phyloP scores from a whole-genome alignment of 1,139 yeast genomes.

The Lodderomyces jiufengensis region DNA sequence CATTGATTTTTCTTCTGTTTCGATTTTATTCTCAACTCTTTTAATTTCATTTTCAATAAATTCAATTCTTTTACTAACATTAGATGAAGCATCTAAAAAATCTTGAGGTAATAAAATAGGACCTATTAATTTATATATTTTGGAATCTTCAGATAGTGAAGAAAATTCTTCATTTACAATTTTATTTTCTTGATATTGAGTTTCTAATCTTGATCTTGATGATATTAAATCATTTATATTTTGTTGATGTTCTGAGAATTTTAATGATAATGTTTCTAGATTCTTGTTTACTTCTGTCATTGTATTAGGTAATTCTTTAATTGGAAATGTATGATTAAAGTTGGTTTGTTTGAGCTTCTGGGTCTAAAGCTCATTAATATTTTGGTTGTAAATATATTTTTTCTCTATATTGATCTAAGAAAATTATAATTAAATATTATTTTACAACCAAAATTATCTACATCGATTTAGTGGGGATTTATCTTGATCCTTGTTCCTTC shows the following conservation, averaged over 20 bases:
- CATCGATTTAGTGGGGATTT: no score
- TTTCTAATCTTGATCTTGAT: constrained; percentile 68
- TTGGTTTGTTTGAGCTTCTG: no score
- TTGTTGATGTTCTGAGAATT: constrained; percentile 35
- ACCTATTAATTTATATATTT: constrained; percentile 85
- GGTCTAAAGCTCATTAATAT: no score
- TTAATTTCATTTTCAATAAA: constrained; percentile 76
- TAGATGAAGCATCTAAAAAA: constrained; percentile 69
- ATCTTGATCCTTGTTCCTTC: no score
- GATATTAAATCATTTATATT: constrained; percentile 45
- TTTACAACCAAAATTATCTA: no score
- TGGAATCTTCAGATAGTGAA: constrained; percentile 54
- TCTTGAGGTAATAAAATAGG: constrained; percentile 92
- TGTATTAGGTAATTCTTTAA: no score
- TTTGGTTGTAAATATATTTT: not conserved
- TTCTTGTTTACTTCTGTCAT: constrained; percentile 30
- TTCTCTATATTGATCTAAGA: not conserved
- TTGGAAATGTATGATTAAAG: no score
- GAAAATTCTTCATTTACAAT: constrained; percentile 85
- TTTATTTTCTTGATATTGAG: constrained; percentile 85
- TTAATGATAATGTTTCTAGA: constrained; percentile 40
- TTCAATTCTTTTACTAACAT: constrained; percentile 84
- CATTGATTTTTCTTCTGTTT: constrained; percentile 47
- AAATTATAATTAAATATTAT: no score
- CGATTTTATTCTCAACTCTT: constrained; percentile 60